These are phyloP conservation scores for Lactarius deliciosus DNA, from an alignment of 768 basidiomycete species.

Conservation along the genomic window DNA sequence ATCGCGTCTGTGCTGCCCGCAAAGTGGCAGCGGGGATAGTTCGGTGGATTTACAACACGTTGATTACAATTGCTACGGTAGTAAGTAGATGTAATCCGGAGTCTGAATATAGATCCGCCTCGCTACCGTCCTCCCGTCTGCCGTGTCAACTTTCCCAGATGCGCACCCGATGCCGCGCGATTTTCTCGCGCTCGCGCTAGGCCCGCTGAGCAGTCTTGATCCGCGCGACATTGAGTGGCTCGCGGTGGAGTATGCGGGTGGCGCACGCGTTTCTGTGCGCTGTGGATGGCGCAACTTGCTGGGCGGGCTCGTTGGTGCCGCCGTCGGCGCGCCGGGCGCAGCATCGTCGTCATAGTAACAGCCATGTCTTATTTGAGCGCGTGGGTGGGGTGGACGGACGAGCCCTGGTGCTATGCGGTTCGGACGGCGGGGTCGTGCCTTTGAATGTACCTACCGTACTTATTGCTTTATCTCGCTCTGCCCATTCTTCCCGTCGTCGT, in stretches of 20 bases:
- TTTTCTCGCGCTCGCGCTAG: constrained; percentile 64
- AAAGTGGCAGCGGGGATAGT: no score
- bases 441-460: not conserved
- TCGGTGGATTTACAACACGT: no score
- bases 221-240: constrained; percentile 77
- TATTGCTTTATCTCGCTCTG: no score
- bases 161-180: constrained; percentile 25
- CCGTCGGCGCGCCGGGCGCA: constrained; percentile 29
- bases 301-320: constrained; percentile 45
- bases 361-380: no score
- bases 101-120: no score
- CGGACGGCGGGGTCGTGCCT: no score
- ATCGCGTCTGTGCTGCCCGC: no score
- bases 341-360: not conserved
- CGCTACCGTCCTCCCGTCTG: constrained; percentile 13
- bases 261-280: constrained; percentile 39
- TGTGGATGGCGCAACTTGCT: constrained; percentile 52
- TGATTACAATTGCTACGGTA: no score
- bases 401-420: no score
- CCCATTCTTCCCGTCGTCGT: no score
- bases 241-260: constrained; percentile 56
- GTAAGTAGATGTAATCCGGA: no score
- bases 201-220: constrained; percentile 69
- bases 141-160: fast-evolving
- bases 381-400: no score